Conservation (phyloP, 2,329 filamentous ascomycete species). For the Penicillium fuscoglaucum region DNA sequence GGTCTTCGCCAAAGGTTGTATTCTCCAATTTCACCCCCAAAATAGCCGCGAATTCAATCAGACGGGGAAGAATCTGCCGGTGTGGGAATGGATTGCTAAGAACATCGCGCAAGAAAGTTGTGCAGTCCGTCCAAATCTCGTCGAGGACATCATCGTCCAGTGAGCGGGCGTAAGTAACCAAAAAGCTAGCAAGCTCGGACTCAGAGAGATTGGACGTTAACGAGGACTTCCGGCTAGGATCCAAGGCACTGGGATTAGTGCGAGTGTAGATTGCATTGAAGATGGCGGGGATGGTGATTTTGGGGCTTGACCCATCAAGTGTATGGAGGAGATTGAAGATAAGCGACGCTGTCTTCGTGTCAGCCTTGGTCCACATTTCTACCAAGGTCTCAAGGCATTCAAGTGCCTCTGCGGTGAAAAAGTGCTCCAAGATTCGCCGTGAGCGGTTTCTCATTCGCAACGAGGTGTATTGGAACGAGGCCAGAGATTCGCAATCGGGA, state of each 20-base stretch:
- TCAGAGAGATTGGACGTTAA: conserved; percentile 83
- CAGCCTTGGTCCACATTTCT: conserved; percentile 70
- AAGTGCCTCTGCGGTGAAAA: conserved; percentile 87
- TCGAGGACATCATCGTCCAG: conserved; percentile 97
- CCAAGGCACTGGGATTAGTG: conserved; percentile 78
- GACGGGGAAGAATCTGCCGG: conserved; percentile 78
- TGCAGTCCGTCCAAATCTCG: conserved; percentile 96
- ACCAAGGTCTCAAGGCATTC: conserved; percentile 92
- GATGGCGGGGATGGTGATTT: conserved; percentile 86
- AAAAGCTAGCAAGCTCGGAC: conserved; percentile 79
- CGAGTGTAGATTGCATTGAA: conserved; percentile 97
- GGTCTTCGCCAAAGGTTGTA: conserved; percentile 93
- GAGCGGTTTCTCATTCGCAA: conserved; percentile 87
- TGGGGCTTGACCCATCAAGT: conserved; percentile 84
- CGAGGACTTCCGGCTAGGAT: conserved; percentile 78
- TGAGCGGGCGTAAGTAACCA: conserved; percentile 85
- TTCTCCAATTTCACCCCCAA: conserved; percentile 96
- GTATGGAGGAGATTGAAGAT: conserved; percentile 87
- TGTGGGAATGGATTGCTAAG: conserved; percentile 93
- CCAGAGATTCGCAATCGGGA: conserved; percentile 67
- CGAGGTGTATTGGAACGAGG: conserved; percentile 89
- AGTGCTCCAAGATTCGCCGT: conserved; percentile 81
- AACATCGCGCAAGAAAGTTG: conserved; percentile 84
- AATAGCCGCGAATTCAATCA: conserved; percentile 86
- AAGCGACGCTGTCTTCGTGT: conserved; percentile 56